phyloP scores from a whole-genome alignment of 805 yeast genomes.

The Candida silvatica region DNA sequence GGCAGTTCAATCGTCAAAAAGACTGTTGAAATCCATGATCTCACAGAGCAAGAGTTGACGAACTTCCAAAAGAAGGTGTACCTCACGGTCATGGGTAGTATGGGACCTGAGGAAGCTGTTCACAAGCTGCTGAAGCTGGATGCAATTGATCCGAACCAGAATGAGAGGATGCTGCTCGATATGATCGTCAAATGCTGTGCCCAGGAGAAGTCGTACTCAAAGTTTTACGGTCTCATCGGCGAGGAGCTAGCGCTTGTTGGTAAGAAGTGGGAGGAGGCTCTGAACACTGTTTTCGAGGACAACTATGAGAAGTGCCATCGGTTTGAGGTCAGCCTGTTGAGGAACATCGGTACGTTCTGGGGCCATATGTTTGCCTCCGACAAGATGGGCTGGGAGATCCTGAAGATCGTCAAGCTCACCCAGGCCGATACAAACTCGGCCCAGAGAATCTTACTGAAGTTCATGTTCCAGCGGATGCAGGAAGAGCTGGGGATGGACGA shows the following conservation, averaged over 20 bases:
- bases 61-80: slow-evolving; percentile 72
- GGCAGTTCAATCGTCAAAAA: slow-evolving; percentile 12
- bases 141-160: slow-evolving; percentile 28
- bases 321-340: slow-evolving; percentile 60
- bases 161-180: slow-evolving; percentile 51
- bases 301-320: slow-evolving; percentile 55
- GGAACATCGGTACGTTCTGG: slow-evolving; percentile 78
- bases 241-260: slow-evolving; percentile 50
- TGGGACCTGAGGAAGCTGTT: slow-evolving; percentile 89
- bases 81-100: slow-evolving; percentile 76
- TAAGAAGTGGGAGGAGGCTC: slow-evolving; percentile 48
- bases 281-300: slow-evolving; percentile 42
- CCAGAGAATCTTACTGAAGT: slow-evolving; percentile 71
- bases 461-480: slow-evolving; percentile 69
- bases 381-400: slow-evolving; percentile 53
- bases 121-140: slow-evolving; percentile 63
- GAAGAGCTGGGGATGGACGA: slow-evolving; percentile 61
- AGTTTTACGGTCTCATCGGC: slow-evolving; percentile 72
- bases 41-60: slow-evolving; percentile 56
- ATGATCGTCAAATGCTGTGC: slow-evolving; percentile 75
- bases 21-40: slow-evolving; percentile 40
- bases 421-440: slow-evolving; percentile 75
- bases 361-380: slow-evolving; percentile 77
- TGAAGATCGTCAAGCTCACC: slow-evolving; percentile 49
- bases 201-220: slow-evolving; percentile 81